Evolutionary conservation across 495 filamentous ascomycete genomes (phyloP), one percentile per base, ranked within the genome.

Genomic region (Pseudotulostoma volvatum): DNA sequence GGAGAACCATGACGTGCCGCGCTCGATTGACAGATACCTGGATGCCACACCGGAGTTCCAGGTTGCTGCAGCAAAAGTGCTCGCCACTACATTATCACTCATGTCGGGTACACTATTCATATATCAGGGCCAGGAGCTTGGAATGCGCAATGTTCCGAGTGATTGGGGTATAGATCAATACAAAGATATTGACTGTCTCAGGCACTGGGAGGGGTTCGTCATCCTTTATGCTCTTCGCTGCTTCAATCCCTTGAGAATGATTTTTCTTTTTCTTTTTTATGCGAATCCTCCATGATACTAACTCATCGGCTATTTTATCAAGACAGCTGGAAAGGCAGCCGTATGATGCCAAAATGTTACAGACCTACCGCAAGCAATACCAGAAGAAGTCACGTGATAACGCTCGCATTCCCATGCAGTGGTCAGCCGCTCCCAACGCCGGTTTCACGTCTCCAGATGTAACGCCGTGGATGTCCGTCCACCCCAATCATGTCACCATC

Each of bases 91-190:
- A 49, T 53, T 77, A 46, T 60, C 62, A 3, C 50, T 76, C 17
- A 53, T 79, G 42, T 70, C 68, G 2, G 81, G 81, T 1, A 83
- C 80, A 0, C 61, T 79, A 1, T 86, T 80, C 49, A 48, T 84
- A 3, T 84, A 81, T 44, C 79, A 86, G 45, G 81, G 81, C 7
- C 77, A 87, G 46, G 81, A 87, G 44, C 55, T 86, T 11, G 81
- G 78, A 1, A 83, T 84, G 74, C 64, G 67, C 21, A 84, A 86
- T 48, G 67, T 80, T 17, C 78, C 81, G 0, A 42, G 48, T 2
- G 46, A 60, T 13, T 84, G 79, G 80, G 58, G 52, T 0, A 75
- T 81, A 17, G 68, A 72, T 9, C 70, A 81, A 38, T 84, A 79
- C 54, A 73, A 76, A 44, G 81, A 86, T 46, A 67, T 84, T 37